Base-by-base conservation (phyloP, 768 basidiomycete species). In the Amanita thiersii region DNA sequence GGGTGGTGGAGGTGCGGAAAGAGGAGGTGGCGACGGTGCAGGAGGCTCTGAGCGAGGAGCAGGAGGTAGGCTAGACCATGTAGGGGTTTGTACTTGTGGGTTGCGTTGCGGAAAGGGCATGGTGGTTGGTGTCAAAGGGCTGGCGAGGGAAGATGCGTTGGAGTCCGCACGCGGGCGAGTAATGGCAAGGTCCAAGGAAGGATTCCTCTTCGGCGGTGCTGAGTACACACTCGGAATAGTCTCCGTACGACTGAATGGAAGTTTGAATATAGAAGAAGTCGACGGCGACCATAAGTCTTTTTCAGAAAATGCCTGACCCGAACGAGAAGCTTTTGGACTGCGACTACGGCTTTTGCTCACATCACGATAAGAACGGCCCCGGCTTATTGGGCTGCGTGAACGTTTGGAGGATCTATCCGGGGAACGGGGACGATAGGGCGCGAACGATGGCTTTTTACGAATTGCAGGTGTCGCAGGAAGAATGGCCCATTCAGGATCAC, bases 401-500 rank as follows among this genome's bases (percentile, higher is more conserved):
- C n/a, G n/a, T n/a, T n/a, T n/a, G n/a, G n/a, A n/a, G n/a, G n/a
- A n/a, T n/a, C n/a, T n/a, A n/a, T n/a, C n/a, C n/a, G n/a, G n/a
- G n/a, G n/a, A n/a, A n/a, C n/a, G n/a, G n/a, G n/a, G n/a, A n/a
- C n/a, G n/a, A n/a, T n/a, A n/a, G n/a, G n/a, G n/a, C n/a, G n/a
- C n/a, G n/a, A n/a, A n/a, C n/a, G n/a, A n/a, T n/a, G n/a, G n/a
- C n/a, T n/a, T n/a, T n/a, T n/a, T n/a, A n/a, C n/a, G n/a, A n/a
- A n/a, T n/a, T n/a, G n/a, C n/a, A n/a, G n/a, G n/a, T n/a, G n/a
- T 17, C 15, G 25, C 10, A 15, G 34, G 42, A 5, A 43, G 42
- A 14, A n/a, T 11, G 3, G 33, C 15, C 60, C 60, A 64, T 21
- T 37, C 32, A 6, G 50, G 47, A 21, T 64, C 54, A 9, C 43